Evolutionary conservation across 345 rosid genomes (phyloP).

Genomic region (Geranium brycei): DNA sequence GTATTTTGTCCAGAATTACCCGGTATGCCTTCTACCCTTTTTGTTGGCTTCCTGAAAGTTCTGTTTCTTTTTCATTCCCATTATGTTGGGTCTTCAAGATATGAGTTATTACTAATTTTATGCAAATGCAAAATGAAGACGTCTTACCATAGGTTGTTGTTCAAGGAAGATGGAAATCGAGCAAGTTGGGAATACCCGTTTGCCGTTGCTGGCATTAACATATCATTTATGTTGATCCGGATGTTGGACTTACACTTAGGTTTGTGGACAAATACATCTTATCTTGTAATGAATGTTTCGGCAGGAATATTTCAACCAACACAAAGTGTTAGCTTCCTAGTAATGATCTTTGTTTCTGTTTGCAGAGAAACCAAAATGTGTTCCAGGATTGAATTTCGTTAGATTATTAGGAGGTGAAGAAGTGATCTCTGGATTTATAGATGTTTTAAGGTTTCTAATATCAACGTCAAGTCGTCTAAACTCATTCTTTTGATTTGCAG

Average conservation of each 20-base stretch:
- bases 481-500: conserved; percentile 33
- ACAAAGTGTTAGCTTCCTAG: no score
- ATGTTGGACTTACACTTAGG: conserved; percentile 79
- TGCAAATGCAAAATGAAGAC: conserved; percentile 56
- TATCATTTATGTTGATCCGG: conserved; percentile 84
- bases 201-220: conserved; percentile 96
- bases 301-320: no score
- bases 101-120: conserved; percentile 30
- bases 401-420: conserved; percentile 75
- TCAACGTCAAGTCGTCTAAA: background rate
- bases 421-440: background rate
- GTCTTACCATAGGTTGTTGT: conserved; percentile 84
- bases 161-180: conserved; percentile 71
- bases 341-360: background rate
- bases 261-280: conserved; percentile 8
- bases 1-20: conserved; percentile 69
- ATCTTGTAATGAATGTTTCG: no score
- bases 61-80: no score
- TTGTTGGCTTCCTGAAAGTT: conserved; percentile 4
- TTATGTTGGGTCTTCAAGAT: no score
- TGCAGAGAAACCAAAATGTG: conserved; percentile 72
- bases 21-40: conserved; percentile 35
- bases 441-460: background rate
- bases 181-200: conserved; percentile 97
- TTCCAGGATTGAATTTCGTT: conserved; percentile 63